Percentiles rank a stretch among this genome's conserved stretches.
phyloP scores from a whole-genome alignment of 2,329 filamentous ascomycete species.

The Epichloe sylvatica region DNA sequence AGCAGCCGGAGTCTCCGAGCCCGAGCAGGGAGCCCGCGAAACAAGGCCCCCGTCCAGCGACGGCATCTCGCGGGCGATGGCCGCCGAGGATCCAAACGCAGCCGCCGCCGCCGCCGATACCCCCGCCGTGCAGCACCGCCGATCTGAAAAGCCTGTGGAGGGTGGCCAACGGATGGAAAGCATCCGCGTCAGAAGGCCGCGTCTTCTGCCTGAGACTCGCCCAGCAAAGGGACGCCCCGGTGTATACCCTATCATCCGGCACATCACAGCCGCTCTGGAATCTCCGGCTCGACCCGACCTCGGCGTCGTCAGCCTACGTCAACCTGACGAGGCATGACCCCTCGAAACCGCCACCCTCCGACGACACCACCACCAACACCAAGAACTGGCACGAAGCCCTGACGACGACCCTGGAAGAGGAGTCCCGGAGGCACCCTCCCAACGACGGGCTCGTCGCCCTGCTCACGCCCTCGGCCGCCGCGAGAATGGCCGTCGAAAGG shows the following conservation, averaged over 20 bases:
- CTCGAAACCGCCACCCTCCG: conserved; percentile 22
- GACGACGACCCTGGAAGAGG: conserved; percentile 43
- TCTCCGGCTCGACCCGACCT: conserved; percentile 49
- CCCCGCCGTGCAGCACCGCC: conserved; percentile 41
- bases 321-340: conserved; percentile 47
- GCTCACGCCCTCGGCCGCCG: conserved; percentile 52
- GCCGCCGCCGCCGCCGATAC: conserved; percentile 29
- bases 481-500: conserved; percentile 47
- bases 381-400: conserved; percentile 46
- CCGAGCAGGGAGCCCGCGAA: not conserved
- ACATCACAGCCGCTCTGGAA: conserved; percentile 50
- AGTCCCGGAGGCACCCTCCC: conserved; percentile 36
- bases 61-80: conserved; percentile 6
- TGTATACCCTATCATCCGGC: conserved; percentile 51
- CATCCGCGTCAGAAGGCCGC: conserved; percentile 42
- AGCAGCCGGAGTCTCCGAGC: conserved; percentile 7
- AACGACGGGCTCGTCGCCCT: conserved; percentile 52
- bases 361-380: conserved; percentile 13
- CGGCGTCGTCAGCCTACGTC: conserved; percentile 43
- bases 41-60: conserved; percentile 6
- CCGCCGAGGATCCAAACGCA: conserved; percentile 19
- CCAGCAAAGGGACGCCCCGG: conserved; percentile 44
- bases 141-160: conserved; percentile 55
- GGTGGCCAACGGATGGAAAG: conserved; percentile 55
- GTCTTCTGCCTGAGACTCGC: conserved; percentile 45